Evolutionary conservation across 225 moss, liverwort and hornwort species (phyloP).

Genomic region (Sphagnum tenellum): DNA sequence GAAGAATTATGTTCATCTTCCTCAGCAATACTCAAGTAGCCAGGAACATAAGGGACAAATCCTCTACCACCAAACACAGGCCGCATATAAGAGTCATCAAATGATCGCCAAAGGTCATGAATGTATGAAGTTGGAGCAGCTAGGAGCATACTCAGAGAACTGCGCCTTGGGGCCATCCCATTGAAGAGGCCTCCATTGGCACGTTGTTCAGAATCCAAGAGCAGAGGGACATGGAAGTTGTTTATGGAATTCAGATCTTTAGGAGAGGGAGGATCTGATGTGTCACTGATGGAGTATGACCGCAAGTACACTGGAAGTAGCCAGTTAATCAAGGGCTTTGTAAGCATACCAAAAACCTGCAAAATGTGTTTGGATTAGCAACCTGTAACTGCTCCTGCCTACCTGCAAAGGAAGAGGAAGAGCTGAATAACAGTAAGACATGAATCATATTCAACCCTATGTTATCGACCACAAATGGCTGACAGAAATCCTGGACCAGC

Average conservation of each 20-base stretch:
- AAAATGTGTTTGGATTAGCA: no score
- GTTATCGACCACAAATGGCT: no score
- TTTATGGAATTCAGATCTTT: slow-evolving; percentile 16
- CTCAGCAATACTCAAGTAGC: slow-evolving; percentile 29
- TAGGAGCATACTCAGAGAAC: slow-evolving; percentile 46
- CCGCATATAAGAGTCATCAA: slow-evolving; percentile 71
- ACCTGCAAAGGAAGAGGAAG: slow-evolving; percentile 4
- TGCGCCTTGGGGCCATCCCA: slow-evolving; percentile 5
- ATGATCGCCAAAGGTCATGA: slow-evolving; percentile 58
- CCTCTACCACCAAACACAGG: slow-evolving; percentile 79
- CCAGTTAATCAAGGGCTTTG: slow-evolving; percentile 63
- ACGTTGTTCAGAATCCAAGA: slow-evolving; percentile 10
- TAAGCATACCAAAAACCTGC: slow-evolving; percentile 39
- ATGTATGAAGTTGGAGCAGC: slow-evolving; percentile 57
- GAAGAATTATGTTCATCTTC: slow-evolving; percentile 27
- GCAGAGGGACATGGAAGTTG: slow-evolving; percentile 18
- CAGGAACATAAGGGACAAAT: slow-evolving; percentile 39
- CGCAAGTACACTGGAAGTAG: slow-evolving; percentile 27
- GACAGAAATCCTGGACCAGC: no score
- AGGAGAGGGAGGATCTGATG: slow-evolving; percentile 51
- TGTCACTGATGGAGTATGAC: slow-evolving; percentile 10
- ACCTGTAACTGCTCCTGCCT: no score
- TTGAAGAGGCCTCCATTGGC: background rate
- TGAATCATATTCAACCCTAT: no score
- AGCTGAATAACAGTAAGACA: no score